Evolutionary conservation across 805 yeast genomes (phyloP).

Genomic region (Yueomyces sinensis): DNA sequence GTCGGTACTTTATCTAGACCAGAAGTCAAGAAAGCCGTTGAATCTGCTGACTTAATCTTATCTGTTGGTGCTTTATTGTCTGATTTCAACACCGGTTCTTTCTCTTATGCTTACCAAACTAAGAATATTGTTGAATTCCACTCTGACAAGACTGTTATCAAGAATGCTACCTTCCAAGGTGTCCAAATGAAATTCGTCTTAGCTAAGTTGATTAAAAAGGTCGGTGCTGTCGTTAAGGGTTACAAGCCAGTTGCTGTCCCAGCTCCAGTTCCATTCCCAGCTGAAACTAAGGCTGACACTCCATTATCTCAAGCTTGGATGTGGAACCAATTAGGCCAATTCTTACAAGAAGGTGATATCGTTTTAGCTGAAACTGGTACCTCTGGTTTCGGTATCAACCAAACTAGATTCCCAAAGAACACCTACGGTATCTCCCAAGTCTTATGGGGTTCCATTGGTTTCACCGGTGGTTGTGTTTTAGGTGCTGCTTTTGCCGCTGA

Average conservation of each 20-base stretch:
- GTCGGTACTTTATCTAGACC: conserved; percentile 72
- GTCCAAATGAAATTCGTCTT: conserved; percentile 54
- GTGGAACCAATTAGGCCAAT: conserved; percentile 51
- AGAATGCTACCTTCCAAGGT: conserved; percentile 57
- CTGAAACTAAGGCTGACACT: conserved; percentile 31
- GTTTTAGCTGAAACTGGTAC: conserved; percentile 66
- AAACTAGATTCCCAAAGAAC: conserved; percentile 49
- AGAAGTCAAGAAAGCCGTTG: conserved; percentile 59
- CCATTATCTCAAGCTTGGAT: conserved; percentile 53
- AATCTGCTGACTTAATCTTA: conserved; percentile 58
- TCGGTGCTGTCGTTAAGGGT: conserved; percentile 27
- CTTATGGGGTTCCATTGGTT: conserved; percentile 68
- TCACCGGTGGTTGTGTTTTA: conserved; percentile 50
- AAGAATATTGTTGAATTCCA: conserved; percentile 68
- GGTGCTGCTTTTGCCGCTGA: conserved; percentile 61
- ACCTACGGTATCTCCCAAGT: conserved; percentile 61
- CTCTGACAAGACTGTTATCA: conserved; percentile 61
- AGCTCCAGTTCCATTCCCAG: conserved; percentile 31
- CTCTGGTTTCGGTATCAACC: conserved; percentile 58
- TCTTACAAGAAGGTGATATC: conserved; percentile 55
- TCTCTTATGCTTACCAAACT: conserved; percentile 63
- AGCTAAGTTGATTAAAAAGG: conserved; percentile 27
- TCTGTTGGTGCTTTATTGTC: conserved; percentile 76
- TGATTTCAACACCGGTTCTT: conserved; percentile 85
- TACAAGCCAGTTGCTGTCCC: conserved; percentile 48